phyloP scores from a whole-genome alignment of 139 green algal genomes.

The Coelastrella sp. region DNA sequence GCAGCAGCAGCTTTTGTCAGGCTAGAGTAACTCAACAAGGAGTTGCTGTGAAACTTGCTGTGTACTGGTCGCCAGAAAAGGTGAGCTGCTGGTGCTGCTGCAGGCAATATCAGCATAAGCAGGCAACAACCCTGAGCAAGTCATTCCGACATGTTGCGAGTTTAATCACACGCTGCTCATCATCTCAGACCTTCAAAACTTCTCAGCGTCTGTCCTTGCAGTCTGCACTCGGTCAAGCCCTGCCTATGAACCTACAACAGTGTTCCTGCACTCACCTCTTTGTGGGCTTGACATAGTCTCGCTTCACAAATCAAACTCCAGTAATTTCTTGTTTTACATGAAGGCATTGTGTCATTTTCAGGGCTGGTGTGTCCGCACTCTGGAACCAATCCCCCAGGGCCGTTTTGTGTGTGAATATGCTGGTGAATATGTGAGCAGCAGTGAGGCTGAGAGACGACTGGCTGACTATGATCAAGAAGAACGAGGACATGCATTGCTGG shows the following conservation, averaged over 20 bases:
- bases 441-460: constrained; percentile 60
- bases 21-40: not conserved
- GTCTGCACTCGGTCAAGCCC: no score
- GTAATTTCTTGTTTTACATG: no score
- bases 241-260: no score
- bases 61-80: not conserved
- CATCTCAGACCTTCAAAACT: no score
- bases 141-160: no score
- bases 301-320: no score
- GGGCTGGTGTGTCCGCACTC: constrained; percentile 55
- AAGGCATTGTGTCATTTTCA: no score
- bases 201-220: no score
- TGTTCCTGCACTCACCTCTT: no score
- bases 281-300: no score
- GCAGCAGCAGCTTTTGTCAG: not conserved
- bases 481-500: constrained; percentile 71
- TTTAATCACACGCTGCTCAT: no score
- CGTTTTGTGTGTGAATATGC: constrained; percentile 67
- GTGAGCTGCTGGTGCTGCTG: not conserved
- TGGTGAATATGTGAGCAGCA: constrained; percentile 60
- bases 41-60: not conserved
- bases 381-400: constrained; percentile 47
- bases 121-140: no score
- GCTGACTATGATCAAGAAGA: constrained; percentile 55
- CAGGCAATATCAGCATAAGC: not conserved